Conservation (phyloP, 108 stramenopile genomes). For the Conticribra weissflogii region DNA sequence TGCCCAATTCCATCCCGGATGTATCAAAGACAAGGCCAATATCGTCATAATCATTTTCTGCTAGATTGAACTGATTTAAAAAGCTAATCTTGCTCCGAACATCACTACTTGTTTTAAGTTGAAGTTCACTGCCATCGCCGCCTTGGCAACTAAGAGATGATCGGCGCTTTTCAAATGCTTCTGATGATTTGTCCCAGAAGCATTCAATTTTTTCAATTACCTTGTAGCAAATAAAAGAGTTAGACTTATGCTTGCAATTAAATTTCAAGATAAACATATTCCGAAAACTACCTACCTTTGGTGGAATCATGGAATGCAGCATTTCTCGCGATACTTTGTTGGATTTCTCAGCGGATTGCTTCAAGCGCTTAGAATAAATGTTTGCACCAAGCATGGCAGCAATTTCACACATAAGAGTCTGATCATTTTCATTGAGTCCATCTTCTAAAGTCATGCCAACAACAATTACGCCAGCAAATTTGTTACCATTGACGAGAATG, state of each 20-base stretch:
- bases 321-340: constrained; percentile 39
- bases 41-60: neutral
- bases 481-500: constrained; percentile 30
- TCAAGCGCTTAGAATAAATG: constrained; percentile 37
- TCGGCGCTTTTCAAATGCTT: constrained; percentile 6
- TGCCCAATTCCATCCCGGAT: neutral
- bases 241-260: too few species aligned
- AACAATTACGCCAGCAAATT: constrained; percentile 24
- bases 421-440: constrained; percentile 31
- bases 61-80: constrained; percentile 11
- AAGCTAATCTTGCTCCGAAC: constrained; percentile 6
- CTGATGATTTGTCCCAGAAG: constrained; percentile 27
- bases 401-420: constrained; percentile 30
- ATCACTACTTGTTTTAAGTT: too few species aligned
- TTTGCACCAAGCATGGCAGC: constrained; percentile 37
- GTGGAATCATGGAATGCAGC: constrained; percentile 42
- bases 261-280: too few species aligned
- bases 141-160: neutral
- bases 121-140: too few species aligned
- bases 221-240: constrained; percentile 4
- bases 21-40: constrained; percentile 14
- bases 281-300: constrained; percentile 40
- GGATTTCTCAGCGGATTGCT: constrained; percentile 19
- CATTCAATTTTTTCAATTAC: constrained; percentile 34
- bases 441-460: constrained; percentile 21